Evolutionary conservation across 2,329 filamentous ascomycete genomes (phyloP), one percentile per base, ranked within the genome.

Genomic region (Talaromyces sp.): DNA sequence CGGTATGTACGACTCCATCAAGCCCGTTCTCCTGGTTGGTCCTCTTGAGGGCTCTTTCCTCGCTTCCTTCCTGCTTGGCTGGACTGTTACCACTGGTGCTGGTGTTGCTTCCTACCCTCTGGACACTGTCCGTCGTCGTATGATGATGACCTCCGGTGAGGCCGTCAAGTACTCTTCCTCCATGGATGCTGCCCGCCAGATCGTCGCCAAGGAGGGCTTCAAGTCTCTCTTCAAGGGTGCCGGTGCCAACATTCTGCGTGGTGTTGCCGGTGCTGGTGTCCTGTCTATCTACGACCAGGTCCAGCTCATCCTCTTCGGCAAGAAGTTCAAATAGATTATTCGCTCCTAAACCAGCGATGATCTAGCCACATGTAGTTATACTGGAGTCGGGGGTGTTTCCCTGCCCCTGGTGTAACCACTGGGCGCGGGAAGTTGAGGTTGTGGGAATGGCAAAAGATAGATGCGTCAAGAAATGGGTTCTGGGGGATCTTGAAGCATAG

Each of bases 201-300:
- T 99, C 77, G 79, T 97, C 75, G 92, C 92, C 83, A 90, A 78
- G 83, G 94, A 97, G 86, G 94, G 94, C 86, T 83, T 95, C 82
- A 90, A 86, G 84, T 99, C 94, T 74, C 93, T 99, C 82, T 99
- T 99, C 92, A 99, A 99, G 91, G 94, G 94, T 92, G 94, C 94
- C 78, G 94, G 94, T 91, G 94, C 94, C 87, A 99, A 99, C 91
- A 99, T 99, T 77, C 94, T 99, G 84, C 94, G 94, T 96, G 95
- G 94, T 97, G 94, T 99, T 77, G 94, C 94, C 77, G 95, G 94
- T 91, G 94, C 94, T 84, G 94, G 94, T 99, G 94, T 99, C 78
- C 86, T 99, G 79, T 99, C 94, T 80, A 97, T 99, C 91, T 99
- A 99, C 84, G 94, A 99, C 81, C 93, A 97, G 87, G 90, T 90